Evolutionary conservation across 2,329 filamentous ascomycete genomes (phyloP).

Genomic region (Alternaria incomplexa): DNA sequence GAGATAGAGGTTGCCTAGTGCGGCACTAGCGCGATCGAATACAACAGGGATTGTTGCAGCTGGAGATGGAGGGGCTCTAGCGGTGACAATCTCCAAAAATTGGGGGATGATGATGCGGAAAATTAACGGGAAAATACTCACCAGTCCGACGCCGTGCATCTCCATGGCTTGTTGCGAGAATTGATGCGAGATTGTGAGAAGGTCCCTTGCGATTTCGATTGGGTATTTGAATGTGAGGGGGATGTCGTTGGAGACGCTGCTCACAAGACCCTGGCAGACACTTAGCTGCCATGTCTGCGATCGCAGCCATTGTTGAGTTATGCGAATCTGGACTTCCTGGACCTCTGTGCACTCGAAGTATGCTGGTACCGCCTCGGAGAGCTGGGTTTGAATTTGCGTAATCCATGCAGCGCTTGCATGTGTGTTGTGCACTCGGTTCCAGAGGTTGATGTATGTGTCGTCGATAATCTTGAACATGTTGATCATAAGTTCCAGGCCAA

Average conservation of each 20-base stretch:
- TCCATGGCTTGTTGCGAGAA: conserved; percentile 77
- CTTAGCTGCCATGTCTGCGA: conserved; percentile 76
- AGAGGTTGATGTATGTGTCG: conserved; percentile 67
- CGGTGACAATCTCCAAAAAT: conserved; percentile 14
- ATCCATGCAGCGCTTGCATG: conserved; percentile 56
- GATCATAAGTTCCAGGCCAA: conserved; percentile 66
- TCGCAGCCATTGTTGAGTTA: conserved; percentile 74
- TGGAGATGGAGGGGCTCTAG: conserved; percentile 24
- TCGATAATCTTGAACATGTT: conserved; percentile 68
- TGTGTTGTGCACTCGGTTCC: conserved; percentile 63
- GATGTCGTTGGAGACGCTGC: conserved; percentile 63
- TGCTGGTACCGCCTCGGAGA: conserved; percentile 60
- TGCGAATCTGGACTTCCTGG: conserved; percentile 71
- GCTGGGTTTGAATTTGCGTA: conserved; percentile 57
- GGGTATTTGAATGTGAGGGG: conserved; percentile 69
- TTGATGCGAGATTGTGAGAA: conserved; percentile 68
- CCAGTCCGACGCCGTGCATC: conserved; percentile 74
- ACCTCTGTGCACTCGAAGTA: conserved; percentile 67
- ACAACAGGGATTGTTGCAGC: conserved; percentile 29
- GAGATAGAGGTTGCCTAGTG: conserved; percentile 38
- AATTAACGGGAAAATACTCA: conserved; percentile 51
- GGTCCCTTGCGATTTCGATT: conserved; percentile 66
- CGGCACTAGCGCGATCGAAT: conserved; percentile 26
- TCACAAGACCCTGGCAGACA: conserved; percentile 69
- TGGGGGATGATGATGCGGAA: conserved; percentile 15